These are phyloP conservation scores for Biancaea sappan DNA, from an alignment of 306 rosid species.

Conservation along the genomic window DNA sequence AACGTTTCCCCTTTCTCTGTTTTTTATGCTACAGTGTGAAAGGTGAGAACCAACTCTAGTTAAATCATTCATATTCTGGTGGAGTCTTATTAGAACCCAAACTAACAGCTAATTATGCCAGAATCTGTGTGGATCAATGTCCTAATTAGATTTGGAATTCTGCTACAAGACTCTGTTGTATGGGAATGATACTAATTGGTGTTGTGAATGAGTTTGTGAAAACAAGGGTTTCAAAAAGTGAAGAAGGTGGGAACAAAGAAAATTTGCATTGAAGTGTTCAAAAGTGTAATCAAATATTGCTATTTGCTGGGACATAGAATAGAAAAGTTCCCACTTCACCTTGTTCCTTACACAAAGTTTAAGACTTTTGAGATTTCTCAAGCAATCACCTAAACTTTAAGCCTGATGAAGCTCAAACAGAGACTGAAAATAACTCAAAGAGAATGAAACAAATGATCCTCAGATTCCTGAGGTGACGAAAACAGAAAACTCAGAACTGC, in stretches of 20 bases:
- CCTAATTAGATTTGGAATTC: conserved; percentile 17
- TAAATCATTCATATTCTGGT: too few relatives aligned
- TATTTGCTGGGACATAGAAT: conserved; percentile 42
- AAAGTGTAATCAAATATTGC: conserved; percentile 43
- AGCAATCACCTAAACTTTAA: background rate
- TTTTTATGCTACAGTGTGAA: conserved; percentile 32
- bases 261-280: conserved; percentile 41
- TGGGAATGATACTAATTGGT: conserved; percentile 29
- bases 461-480: background rate
- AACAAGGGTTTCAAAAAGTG: conserved; percentile 45
- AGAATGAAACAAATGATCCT: conserved; percentile 18
- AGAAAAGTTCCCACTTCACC: conserved; percentile 40
- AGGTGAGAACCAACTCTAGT: conserved; percentile 47
- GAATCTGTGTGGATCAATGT: background rate
- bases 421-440: conserved; percentile 27
- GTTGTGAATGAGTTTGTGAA: conserved; percentile 38
- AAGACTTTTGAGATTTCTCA: conserved; percentile 10
- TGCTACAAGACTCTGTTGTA: conserved; percentile 36
- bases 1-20: conserved; percentile 22
- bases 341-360: conserved; percentile 34
- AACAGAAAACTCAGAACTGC: conserved; percentile 17
- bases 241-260: conserved; percentile 40
- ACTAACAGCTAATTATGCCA: conserved; percentile 27
- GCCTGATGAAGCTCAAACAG: conserved; percentile 26
- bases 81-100: conserved; percentile 10